Evolutionary conservation across 148 eudicot species (phyloP), one percentile per base, ranked within the genome.

Genomic region (Spergularia bocconei): DNA sequence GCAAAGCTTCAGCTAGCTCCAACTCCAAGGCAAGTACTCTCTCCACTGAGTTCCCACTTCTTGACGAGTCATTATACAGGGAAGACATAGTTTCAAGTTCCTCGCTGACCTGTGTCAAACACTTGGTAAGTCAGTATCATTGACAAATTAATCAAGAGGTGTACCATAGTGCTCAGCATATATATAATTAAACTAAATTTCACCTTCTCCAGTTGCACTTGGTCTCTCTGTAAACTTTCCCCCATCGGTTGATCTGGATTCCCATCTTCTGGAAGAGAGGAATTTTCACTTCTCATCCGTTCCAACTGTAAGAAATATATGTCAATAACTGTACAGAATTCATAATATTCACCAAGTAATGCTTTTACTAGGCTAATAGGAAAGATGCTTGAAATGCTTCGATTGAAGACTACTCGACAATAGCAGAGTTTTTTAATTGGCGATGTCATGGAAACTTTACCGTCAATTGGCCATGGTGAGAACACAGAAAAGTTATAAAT

Each of bases 21-120:
- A 95, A 76, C 81, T 92, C 99, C 87, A 95, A 78, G 57, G 99
- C 99, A 72, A 95, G 96, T 21, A 91, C 96, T 87, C 99, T 86
- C 73, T 92, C 99, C 39, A 95, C 78, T 38, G 99, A 88, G 79
- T 91, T 88, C 58, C 93, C 98, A 81, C 80, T 80, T 75, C 83
- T 84, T 16, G 91, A 74, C 56, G 86, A 85, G 57, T 87, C 89
- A 55, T 81, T 72, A 66, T 80, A 89, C 51, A 71, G 62, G 47
- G 97, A 91, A 69, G 90, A 95, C 78, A 88, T 83, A 76, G 78
- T 85, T 72, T 87, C 75, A 57, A 95, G 83, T 84, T 92, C 94
- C 85, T 91, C 87, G 75, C 88, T 89, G 41, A 86, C 90, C 99
- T 95, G 80, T 51, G 53, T 6, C 60, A 48, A 77, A 41, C 39